These are phyloP conservation scores for Cystofilobasidium bisporidii DNA, from an alignment of 768 basidiomycete species.

Conservation along the genomic window DNA sequence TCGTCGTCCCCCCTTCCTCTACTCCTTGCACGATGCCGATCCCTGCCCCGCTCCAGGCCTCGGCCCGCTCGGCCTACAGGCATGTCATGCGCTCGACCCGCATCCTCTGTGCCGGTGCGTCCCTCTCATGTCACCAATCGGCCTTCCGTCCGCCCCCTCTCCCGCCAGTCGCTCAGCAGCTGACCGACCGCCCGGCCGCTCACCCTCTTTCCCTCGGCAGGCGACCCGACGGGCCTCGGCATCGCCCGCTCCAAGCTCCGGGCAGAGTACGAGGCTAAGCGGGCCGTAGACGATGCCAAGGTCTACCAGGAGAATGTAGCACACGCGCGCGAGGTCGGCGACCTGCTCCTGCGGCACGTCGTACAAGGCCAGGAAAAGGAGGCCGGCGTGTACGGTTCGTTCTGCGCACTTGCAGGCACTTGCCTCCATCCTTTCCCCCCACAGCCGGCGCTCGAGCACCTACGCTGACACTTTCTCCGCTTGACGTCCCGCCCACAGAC, in stretches of 20 bases:
- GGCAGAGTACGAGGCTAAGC: conserved; percentile 9
- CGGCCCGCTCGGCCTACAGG: conserved; percentile 21
- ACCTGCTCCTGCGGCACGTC: conserved; percentile 16
- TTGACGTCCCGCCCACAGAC: conserved; percentile 1
- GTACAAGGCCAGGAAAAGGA: conserved; percentile 18
- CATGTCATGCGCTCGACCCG: conserved; percentile 17
- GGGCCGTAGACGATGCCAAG: neutral
- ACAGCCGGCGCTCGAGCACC: too few relatives aligned
- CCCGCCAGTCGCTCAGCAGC: neutral
- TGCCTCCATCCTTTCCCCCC: neutral
- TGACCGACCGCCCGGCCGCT: neutral
- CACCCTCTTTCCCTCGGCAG: neutral
- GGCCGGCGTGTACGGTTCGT: conserved; percentile 13
- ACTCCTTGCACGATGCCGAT: neutral
- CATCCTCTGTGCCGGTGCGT: conserved; percentile 17
- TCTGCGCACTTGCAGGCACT: too few relatives aligned
- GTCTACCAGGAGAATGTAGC: conserved; percentile 3
- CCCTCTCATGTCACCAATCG: neutral
- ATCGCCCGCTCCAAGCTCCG: conserved; percentile 20
- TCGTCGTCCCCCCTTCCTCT: neutral
- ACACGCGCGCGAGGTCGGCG: conserved; percentile 15
- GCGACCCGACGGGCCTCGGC: conserved; percentile 4
- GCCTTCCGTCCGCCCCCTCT: neutral
- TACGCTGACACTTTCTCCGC: neutral
- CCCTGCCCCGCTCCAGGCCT: conserved; percentile 14